Base-by-base conservation (phyloP, 805 yeast species). In the Dipodascus geniculatus region DNA sequence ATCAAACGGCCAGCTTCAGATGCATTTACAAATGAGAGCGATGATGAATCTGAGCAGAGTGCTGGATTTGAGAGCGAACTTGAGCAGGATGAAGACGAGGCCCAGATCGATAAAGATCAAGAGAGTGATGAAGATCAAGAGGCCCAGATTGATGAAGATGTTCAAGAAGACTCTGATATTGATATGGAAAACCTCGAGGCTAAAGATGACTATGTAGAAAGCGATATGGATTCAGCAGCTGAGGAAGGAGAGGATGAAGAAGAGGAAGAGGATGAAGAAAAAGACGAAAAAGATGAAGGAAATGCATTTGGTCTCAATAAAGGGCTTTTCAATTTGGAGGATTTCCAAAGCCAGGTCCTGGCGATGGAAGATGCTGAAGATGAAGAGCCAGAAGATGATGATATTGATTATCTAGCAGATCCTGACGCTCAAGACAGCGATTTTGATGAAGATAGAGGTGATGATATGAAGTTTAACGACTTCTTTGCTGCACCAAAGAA, bases 241-340 rank as follows among this genome's bases (percentile, higher is more conserved):
- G 57, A 47, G 2, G 61, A 54, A 11, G 53, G 56, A n/a, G 54
- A 50, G 4, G 62, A 55, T 4, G 63, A 56, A 1, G 54, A 50
- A 2, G 61, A 52, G 19, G 53, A 48, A 20, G 61, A 56, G 17
- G 62, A 54, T 16, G 54, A 48, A 11, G 61, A 54, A 2, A 58
- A 58, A 22, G 56, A 57, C 2, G 62, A 55, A n/a, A 61, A 57
- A 2, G 59, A 58, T 23, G 56, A 57, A 2, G 62, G 55, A n/a
- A 61, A 57, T 2, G 64, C 48, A 1, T 42, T 11, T 49, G 42
- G 89, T 1, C 73, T 90, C 28, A 86, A 90, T 64, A 95, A 87
- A 62, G 87, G 81, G 3, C 83, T 89, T 60, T 91, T 91, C 64
- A 81, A 87, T 56, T 79, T 91, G 47, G 95, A 88, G 59, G 86